Base-by-base conservation (phyloP, 1,284 basidiomycete genomes). In the Vanrija sp. region DNA sequence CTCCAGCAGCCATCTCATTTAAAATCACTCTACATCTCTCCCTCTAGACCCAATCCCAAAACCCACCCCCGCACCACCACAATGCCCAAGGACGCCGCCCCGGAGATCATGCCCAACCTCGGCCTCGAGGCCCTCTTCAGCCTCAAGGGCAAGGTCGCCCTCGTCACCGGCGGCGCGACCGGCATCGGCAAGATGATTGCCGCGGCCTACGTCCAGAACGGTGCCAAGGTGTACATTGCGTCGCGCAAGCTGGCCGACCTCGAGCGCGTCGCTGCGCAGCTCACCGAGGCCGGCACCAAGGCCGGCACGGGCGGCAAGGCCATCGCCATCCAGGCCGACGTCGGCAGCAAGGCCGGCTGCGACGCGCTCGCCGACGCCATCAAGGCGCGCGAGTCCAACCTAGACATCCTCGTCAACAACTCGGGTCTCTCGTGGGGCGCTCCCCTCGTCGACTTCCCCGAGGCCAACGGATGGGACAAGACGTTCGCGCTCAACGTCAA, bases 331-430 rank as follows among this genome's bases (percentile, higher is more conserved):
- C 61, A 66, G 55, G 67, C 65, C 21, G 67, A 69, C 53, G 60
- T 67, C 3, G 63, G 49, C 15, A 57, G 45, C 44, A 66, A 67
- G 51, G 59, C 58, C 4, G 65, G 63, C 7, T 62, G 58, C 42
- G 51, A 56, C 44, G 48, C 57, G 16, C 57, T 62, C 40, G 57
- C 57, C 10, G 47, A 38, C 18, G 46, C 52, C 50, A 51, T 62
- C 47, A 54, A 50, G 48, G 40, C 42, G 46, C 54, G 52, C 52
- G 61, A 62, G 57, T 38, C 34, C 16, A 48, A 68, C 61, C 52
- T 75, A 21, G 73, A 75, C 58, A 63, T 69, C 6, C 61, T 75
- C 46, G 64, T 75, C 60, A 75, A 75, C 58, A 69, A 68, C 58
- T 68, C 69, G 2, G 73, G 69, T 18, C 46, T 62, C 7, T 54